These are phyloP conservation scores for Globisporangium alternatum DNA, from an alignment of 352 stramenopile genomes.

Conservation along the genomic window DNA sequence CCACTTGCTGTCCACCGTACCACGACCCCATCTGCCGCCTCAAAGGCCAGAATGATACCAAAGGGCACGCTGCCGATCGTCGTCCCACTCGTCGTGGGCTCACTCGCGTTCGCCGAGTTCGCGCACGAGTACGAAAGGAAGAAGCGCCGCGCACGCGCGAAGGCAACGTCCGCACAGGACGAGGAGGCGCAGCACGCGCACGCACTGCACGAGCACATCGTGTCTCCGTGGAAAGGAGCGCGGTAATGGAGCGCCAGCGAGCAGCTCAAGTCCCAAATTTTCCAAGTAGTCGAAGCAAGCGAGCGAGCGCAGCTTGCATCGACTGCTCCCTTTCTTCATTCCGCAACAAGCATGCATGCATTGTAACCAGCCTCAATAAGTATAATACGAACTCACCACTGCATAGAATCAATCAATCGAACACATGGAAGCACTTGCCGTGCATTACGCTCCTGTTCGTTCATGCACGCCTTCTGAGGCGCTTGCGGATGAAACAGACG, in stretches of 20 bases:
- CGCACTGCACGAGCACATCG: constrained; percentile 8
- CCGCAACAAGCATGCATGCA: too few relatives aligned
- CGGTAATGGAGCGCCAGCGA: background rate
- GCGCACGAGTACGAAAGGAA: constrained; percentile 12
- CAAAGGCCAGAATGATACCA: constrained; percentile 11
- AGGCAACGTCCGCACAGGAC: background rate
- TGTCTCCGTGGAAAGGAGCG: constrained; percentile 17
- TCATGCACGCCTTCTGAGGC: too few relatives aligned
- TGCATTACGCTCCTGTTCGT: too few relatives aligned
- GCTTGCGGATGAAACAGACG: too few relatives aligned
- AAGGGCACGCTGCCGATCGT: constrained; percentile 13
- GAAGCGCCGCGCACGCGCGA: constrained; percentile 6
- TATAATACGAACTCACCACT: too few relatives aligned
- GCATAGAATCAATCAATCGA: too few relatives aligned
- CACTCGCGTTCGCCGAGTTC: constrained; percentile 14
- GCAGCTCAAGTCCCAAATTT: background rate
- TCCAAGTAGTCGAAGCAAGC: background rate
- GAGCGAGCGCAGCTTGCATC: too few relatives aligned
- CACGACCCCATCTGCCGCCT: background rate
- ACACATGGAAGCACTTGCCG: too few relatives aligned
- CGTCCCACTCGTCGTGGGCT: constrained; percentile 15
- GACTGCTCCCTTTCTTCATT: too few relatives aligned
- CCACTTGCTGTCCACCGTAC: constrained; percentile 4
- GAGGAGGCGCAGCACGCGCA: constrained; percentile 5
- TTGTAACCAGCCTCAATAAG: too few relatives aligned